These are phyloP conservation scores for Actinomucor elegans DNA, from an alignment of 371 early-diverging fungal species.

Conservation along the genomic window DNA sequence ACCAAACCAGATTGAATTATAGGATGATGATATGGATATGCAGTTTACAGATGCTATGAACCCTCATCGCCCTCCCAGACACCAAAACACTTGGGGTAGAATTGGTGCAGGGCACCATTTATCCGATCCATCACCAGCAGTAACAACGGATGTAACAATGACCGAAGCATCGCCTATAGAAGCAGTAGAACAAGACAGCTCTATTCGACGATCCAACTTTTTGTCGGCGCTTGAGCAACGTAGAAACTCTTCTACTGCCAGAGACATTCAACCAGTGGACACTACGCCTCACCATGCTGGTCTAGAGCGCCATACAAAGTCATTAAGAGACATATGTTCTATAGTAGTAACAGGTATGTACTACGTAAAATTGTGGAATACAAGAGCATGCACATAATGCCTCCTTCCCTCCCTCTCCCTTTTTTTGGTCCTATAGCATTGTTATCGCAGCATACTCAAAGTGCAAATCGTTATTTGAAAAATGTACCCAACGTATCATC, in stretches of 20 bases:
- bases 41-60: neutral
- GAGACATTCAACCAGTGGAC: no score
- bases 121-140: neutral
- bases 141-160: neutral
- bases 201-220: constrained; percentile 7
- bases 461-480: constrained; percentile 13
- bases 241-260: neutral
- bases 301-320: constrained; percentile 14
- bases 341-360: constrained; percentile 26
- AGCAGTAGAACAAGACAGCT: neutral
- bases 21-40: constrained; percentile 1
- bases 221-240: constrained; percentile 20
- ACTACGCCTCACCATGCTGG: neutral
- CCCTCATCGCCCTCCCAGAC: neutral
- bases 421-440: constrained; percentile 10
- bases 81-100: neutral
- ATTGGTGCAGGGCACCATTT: constrained; percentile 4
- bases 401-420: no score
- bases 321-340: constrained; percentile 30
- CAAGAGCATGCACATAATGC: no score
- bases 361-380: no score
- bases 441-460: constrained; percentile 23
- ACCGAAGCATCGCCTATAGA: neutral
- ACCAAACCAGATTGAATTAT: neutral
- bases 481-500: constrained; percentile 21